A percentile compares a stretch with the other conserved stretches of the same genome.
phyloP scores from a whole-genome alignment of 306 rosid genomes.

The Crataegus laevigata region DNA sequence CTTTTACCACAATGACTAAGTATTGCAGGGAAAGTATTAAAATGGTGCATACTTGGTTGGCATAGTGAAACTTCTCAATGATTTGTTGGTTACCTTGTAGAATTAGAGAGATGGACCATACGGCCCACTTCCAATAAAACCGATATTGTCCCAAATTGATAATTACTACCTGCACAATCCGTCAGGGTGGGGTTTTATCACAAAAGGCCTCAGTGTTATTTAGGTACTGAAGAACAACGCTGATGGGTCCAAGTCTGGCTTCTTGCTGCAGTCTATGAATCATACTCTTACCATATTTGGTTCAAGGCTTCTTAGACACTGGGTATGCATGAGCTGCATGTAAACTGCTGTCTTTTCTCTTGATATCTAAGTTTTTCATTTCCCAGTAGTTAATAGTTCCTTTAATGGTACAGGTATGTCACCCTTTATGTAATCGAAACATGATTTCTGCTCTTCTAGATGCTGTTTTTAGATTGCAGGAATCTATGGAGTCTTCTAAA shows the following conservation, averaged over 20 bases:
- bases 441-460: conserved; percentile 78
- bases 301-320: conserved; percentile 87
- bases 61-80: neutral
- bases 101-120: too few species aligned
- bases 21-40: neutral
- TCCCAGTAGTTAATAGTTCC: conserved; percentile 17
- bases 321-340: conserved; percentile 54
- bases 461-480: conserved; percentile 81
- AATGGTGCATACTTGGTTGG: neutral
- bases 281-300: conserved; percentile 75
- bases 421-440: conserved; percentile 74
- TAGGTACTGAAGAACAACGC: conserved; percentile 72
- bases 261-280: conserved; percentile 84
- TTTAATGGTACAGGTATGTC: conserved; percentile 66
- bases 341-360: conserved; percentile 1
- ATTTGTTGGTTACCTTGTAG: neutral
- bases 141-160: too few species aligned
- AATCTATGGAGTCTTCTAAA: conserved; percentile 69
- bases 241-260: conserved; percentile 84
- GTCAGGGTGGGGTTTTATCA: too few species aligned
- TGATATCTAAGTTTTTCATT: conserved; percentile 8
- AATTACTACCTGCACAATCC: too few species aligned
- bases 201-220: neutral
- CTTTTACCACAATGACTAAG: neutral
- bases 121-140: neutral